Evolutionary conservation across 805 yeast genomes (phyloP).

Genomic region (Wickerhamiella galacta): DNA sequence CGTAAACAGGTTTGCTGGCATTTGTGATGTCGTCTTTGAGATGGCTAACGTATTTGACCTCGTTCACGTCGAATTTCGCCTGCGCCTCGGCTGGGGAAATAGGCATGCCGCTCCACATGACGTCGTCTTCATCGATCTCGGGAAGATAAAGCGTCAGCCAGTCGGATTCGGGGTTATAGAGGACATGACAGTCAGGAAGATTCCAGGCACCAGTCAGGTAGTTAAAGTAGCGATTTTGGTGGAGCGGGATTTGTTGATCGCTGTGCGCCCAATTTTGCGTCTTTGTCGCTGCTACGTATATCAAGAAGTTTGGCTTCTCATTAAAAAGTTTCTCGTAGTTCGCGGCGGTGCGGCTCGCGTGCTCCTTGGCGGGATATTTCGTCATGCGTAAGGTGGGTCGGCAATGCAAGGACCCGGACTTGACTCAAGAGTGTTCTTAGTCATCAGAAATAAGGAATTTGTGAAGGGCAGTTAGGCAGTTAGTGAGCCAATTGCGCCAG

Average conservation of each 20-base stretch:
- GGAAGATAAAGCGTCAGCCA: conserved; percentile 64
- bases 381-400: no score
- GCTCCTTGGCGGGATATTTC: conserved; percentile 74
- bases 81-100: conserved; percentile 46
- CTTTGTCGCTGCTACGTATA: conserved; percentile 20
- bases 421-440: no score
- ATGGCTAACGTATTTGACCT: conserved; percentile 45
- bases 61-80: conserved; percentile 61
- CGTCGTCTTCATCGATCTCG: conserved; percentile 68
- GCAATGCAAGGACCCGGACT: no score
- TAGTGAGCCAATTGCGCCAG: no score
- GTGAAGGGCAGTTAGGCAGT: no score
- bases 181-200: conserved; percentile 56
- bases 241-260: conserved; percentile 60
- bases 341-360: conserved; percentile 29
- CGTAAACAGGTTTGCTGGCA: conserved; percentile 9
- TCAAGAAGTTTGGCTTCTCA: conserved; percentile 23
- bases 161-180: conserved; percentile 37
- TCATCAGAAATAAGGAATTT: no score
- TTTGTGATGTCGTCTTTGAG: conserved; percentile 22
- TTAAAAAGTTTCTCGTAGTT: conserved; percentile 22
- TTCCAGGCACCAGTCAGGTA: conserved; percentile 64
- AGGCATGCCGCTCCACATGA: conserved; percentile 95
- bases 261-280: conserved; percentile 48
- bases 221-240: conserved; percentile 84